Conservation (phyloP, 2,329 filamentous ascomycete species). For the Alternaria triticina region DNA sequence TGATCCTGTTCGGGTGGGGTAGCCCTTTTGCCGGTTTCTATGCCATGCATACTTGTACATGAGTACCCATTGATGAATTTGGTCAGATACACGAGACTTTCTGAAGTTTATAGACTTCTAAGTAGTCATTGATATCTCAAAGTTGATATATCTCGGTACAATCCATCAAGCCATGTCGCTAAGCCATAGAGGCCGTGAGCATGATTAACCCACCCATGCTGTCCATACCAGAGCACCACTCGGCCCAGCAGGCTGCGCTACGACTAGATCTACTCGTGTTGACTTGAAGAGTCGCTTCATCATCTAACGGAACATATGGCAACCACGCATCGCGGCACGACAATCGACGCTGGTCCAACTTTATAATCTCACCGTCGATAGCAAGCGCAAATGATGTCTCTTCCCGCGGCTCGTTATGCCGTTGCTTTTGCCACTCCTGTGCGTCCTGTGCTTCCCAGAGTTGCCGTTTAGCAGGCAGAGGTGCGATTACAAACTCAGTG, state of each 20-base stretch:
- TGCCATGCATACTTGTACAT: neutral
- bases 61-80: neutral
- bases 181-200: slow-evolving; percentile 50
- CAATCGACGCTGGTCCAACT: slow-evolving; percentile 28
- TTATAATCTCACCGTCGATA: slow-evolving; percentile 45
- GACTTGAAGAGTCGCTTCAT: neutral
- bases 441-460: slow-evolving; percentile 54
- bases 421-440: slow-evolving; percentile 36
- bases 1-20: neutral
- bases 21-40: neutral
- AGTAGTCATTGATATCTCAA: neutral
- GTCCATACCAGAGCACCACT: slow-evolving; percentile 57
- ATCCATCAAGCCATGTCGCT: neutral
- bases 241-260: slow-evolving; percentile 45
- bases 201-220: slow-evolving; percentile 54
- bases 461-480: slow-evolving; percentile 52
- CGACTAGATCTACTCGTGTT: neutral
- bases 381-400: slow-evolving; percentile 33
- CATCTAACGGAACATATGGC: neutral
- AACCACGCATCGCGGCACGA: slow-evolving; percentile 28
- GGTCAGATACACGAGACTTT: too few relatives aligned
- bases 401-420: slow-evolving; percentile 33
- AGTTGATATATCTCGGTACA: too few relatives aligned
- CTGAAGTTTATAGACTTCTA: too few relatives aligned
- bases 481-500: slow-evolving; percentile 49